Evolutionary conservation across 768 basidiomycete genomes (phyloP).

Genomic region (Albatrellus ellisii): DNA sequence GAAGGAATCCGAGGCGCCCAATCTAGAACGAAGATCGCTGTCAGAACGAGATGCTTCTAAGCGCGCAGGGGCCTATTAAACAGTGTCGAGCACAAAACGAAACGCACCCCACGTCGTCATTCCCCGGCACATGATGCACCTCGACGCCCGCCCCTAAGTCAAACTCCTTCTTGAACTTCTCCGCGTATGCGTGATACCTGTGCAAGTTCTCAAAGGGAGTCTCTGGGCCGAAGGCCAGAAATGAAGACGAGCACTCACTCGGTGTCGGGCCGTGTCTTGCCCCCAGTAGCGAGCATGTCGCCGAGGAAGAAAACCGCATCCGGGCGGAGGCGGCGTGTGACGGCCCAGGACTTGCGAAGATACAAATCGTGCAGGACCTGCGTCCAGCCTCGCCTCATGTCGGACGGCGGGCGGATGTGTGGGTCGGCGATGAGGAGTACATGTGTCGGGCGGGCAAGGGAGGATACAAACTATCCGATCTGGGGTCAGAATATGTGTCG

Average conservation of each 20-base stretch:
- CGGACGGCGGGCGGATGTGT: constrained; percentile 52
- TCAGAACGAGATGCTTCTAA: too few species aligned
- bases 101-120: constrained; percentile 76
- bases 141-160: constrained; percentile 30
- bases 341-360: constrained; percentile 74
- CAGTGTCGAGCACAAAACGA: too few species aligned
- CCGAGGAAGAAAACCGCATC: constrained; percentile 75
- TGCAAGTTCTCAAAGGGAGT: neutral
- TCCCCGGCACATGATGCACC: constrained; percentile 69
- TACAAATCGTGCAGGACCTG: constrained; percentile 67
- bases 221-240: neutral
- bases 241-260: constrained; percentile 43
- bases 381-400: constrained; percentile 54
- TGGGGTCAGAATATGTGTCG: neutral
- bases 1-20: neutral
- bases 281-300: constrained; percentile 85
- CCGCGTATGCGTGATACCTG: constrained; percentile 65
- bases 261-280: constrained; percentile 42
- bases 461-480: neutral
- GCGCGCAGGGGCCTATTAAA: too few species aligned
- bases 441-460: constrained; percentile 25
- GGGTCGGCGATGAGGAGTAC: constrained; percentile 79
- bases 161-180: constrained; percentile 63
- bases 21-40: neutral
- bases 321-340: constrained; percentile 41